These are phyloP conservation scores for Brassica carinata DNA, from an alignment of 345 rosid species.

Conservation along the genomic window DNA sequence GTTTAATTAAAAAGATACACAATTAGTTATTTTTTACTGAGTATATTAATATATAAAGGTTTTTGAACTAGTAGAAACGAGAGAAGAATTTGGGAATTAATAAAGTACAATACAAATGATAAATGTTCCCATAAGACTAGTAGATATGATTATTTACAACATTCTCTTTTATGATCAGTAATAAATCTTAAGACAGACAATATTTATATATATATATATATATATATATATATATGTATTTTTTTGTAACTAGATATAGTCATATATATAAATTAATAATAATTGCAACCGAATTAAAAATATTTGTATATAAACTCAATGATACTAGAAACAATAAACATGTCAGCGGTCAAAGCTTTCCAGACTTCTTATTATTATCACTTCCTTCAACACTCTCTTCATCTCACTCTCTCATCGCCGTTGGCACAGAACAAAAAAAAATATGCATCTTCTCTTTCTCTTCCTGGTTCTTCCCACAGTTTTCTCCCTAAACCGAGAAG, in stretches of 20 bases:
- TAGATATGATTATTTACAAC: conserved; percentile 2
- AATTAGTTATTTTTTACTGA: background rate
- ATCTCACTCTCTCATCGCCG: conserved; percentile 17
- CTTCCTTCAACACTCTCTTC: background rate
- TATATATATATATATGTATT: too few species aligned
- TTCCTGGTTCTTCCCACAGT: conserved; percentile 32
- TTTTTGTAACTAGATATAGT: too few species aligned
- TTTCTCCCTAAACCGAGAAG: conserved; percentile 66
- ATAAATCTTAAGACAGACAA: conserved; percentile 6
- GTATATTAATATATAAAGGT: background rate
- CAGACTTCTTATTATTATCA: conserved; percentile 26
- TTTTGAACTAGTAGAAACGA: background rate
- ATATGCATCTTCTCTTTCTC: conserved; percentile 38
- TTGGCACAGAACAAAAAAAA: background rate
- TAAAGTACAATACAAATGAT: background rate
- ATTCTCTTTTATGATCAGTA: conserved; percentile 4
- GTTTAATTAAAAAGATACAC: background rate
- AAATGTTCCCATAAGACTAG: background rate
- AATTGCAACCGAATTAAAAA: conserved; percentile 1
- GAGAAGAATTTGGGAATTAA: background rate
- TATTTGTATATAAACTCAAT: background rate
- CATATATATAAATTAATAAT: background rate
- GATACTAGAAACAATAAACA: conserved; percentile 19
- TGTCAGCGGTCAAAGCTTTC: conserved; percentile 37
- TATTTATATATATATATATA: background rate